A percentile compares a stretch with the other conserved stretches of the same genome.
These are phyloP conservation scores for Cryomyces antarcticus DNA, from an alignment of 495 filamentous ascomycete genomes.

Conservation along the genomic window DNA sequence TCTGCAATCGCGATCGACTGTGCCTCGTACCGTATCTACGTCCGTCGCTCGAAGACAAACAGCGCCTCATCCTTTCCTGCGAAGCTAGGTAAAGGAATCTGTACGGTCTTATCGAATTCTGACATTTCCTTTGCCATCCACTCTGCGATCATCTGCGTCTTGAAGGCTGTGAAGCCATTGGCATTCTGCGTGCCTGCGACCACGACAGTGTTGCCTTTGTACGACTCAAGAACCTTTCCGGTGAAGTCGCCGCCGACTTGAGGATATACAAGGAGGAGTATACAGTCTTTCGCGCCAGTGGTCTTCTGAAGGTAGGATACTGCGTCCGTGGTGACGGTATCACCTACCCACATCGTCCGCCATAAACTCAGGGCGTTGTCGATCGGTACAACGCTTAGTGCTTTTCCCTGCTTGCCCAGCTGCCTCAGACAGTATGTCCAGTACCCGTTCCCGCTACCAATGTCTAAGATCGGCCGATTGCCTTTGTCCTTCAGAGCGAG, in stretches of 20 bases:
- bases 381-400: slow-evolving; percentile 20
- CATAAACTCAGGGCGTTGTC: slow-evolving; percentile 35
- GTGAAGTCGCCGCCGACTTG: slow-evolving; percentile 36
- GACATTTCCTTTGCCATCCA: slow-evolving; percentile 27
- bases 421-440: slow-evolving; percentile 38
- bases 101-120: slow-evolving; percentile 10
- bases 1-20: too few species aligned
- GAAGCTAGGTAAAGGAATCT: slow-evolving; percentile 22
- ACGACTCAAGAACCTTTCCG: slow-evolving; percentile 27
- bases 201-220: slow-evolving; percentile 33
- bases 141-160: slow-evolving; percentile 29
- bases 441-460: slow-evolving; percentile 42
- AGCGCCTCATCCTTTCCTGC: slow-evolving; percentile 23
- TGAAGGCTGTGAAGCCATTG: slow-evolving; percentile 44
- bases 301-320: slow-evolving; percentile 21
- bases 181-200: slow-evolving; percentile 43
- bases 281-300: slow-evolving; percentile 19
- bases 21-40: too few species aligned
- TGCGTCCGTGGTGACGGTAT: slow-evolving; percentile 31
- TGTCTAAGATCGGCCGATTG: slow-evolving; percentile 24
- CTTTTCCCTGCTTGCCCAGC: slow-evolving; percentile 14
- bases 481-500: slow-evolving; percentile 8
- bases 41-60: slow-evolving; percentile 16
- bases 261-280: slow-evolving; percentile 42
- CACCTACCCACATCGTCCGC: slow-evolving; percentile 35